Evolutionary conservation across 2,329 filamentous ascomycete species (phyloP), one percentile per base, ranked within the genome.

Genomic region (Diplodia intermedia): DNA sequence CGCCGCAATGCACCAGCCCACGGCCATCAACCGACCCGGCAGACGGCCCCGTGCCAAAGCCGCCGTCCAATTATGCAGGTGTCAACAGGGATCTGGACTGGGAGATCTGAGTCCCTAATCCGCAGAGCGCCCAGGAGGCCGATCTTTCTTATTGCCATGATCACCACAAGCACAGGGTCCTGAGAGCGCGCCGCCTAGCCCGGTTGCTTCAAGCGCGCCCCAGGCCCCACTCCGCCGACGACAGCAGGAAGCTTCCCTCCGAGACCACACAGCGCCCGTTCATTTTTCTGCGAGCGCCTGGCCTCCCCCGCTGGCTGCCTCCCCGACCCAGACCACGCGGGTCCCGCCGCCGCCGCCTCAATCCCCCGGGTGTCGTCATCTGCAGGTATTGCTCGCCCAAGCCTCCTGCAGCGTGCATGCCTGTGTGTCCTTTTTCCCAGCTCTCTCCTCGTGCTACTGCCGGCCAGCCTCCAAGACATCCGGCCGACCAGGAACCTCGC

Each of bases 91-190:
- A 63, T 68, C 57, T 55, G 31, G 56, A 55, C 50, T 43, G 56
- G 65, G 56, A 68, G 66, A 68, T 68, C 66, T 68, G 49, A 68
- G 66, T 47, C 49, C 50, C 56, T 68, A 33, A 33, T 57, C 66
- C 66, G 57, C 66, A 68, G 56, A 68, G 53, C 29, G 33, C 56
- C 66, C 55, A 68, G 54, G 60, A 63, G 43, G 66, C 66, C 66
- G 66, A 68, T 68, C 66, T 63, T 62, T 67, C 66, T 63, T 68
- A 62, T 68, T 68, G 57, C 66, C 50, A 55, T 68, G 66, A 68
- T 68, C 66, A 68, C 66, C 66, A 68, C 66, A 49, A 63, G 66
- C 57, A 63, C 66, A 68, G 57, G 66, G 66, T 68, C 65, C 62
- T 53, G 50, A 47, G 33, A 29, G 53, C 53, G 56, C 40, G 57